These are phyloP conservation scores for Fusarium mundagurra DNA, from an alignment of 2,329 filamentous ascomycete species.

Conservation along the genomic window DNA sequence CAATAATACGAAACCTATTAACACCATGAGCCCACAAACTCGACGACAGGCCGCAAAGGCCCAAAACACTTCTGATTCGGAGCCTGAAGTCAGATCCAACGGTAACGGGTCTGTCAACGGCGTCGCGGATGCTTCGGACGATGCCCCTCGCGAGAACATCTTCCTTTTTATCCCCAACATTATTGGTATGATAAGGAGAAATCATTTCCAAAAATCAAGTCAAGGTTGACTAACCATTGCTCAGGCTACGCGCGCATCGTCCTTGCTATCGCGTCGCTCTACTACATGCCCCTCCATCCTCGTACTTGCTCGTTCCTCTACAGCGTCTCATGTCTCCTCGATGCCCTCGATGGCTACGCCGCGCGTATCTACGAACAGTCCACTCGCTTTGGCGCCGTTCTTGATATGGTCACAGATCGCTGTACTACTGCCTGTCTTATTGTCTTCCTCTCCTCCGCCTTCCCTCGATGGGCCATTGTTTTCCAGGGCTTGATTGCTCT, in stretches of 20 bases:
- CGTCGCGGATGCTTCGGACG: constrained; percentile 47
- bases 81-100: constrained; percentile 44
- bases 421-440: constrained; percentile 96
- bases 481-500: constrained; percentile 94
- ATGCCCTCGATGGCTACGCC: constrained; percentile 94
- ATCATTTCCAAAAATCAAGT: not conserved
- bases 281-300: constrained; percentile 99
- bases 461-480: constrained; percentile 90
- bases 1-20: not conserved
- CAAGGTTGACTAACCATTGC: constrained; percentile 22
- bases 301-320: constrained; percentile 92
- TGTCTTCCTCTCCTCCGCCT: constrained; percentile 93
- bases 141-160: constrained; percentile 72
- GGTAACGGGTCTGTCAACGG: constrained; percentile 57
- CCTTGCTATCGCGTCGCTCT: constrained; percentile 88
- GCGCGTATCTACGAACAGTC: constrained; percentile 84
- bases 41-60: constrained; percentile 52
- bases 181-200: constrained; percentile 67
- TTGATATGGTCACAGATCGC: constrained; percentile 99
- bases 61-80: constrained; percentile 42
- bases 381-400: constrained; percentile 92
- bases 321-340: constrained; percentile 92
- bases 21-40: constrained; percentile 52
- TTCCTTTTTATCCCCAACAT: constrained; percentile 85
- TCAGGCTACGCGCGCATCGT: constrained; percentile 81